These are phyloP conservation scores for Stagonosporopsis tanaceti DNA, from an alignment of 2,329 filamentous ascomycete species.

Conservation along the genomic window DNA sequence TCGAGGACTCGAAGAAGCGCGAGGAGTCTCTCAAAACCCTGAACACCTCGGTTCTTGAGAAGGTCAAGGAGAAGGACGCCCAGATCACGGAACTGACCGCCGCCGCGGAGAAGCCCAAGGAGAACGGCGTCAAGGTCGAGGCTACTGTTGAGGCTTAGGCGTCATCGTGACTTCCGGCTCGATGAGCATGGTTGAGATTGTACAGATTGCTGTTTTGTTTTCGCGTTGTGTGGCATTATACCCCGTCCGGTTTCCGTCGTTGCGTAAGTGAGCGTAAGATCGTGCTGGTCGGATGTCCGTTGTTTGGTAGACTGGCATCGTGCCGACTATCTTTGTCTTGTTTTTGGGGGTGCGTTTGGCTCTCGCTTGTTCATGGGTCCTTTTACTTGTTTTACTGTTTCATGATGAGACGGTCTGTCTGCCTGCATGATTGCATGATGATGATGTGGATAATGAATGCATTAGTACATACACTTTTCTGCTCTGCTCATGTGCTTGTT, in stretches of 20 bases:
- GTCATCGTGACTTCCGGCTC: neutral
- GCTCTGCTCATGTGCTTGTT: neutral
- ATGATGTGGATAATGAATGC: slow-evolving; percentile 8
- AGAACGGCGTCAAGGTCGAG: slow-evolving; percentile 17
- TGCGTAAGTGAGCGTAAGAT: slow-evolving; percentile 24
- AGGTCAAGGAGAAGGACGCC: slow-evolving; percentile 30
- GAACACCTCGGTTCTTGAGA: slow-evolving; percentile 25
- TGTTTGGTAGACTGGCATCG: slow-evolving; percentile 2
- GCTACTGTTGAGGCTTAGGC: slow-evolving; percentile 15
- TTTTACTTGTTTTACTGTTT: neutral
- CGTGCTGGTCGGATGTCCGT: slow-evolving; percentile 21
- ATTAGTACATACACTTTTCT: slow-evolving; percentile 5
- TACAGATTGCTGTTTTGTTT: slow-evolving; percentile 19
- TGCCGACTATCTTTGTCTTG: neutral
- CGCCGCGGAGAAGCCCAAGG: slow-evolving; percentile 14
- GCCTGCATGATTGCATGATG: slow-evolving; percentile 10
- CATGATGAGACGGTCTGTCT: slow-evolving; percentile 15
- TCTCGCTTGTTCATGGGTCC: neutral
- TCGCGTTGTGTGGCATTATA: slow-evolving; percentile 22
- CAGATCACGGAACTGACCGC: slow-evolving; percentile 25
- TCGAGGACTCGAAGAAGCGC: slow-evolving; percentile 27
- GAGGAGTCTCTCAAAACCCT: slow-evolving; percentile 27
- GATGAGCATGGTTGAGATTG: slow-evolving; percentile 2
- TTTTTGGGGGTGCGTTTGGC: neutral
- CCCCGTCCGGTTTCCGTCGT: slow-evolving; percentile 22